These are phyloP conservation scores for Cystofilobasidium bisporidii DNA, from an alignment of 768 basidiomycete genomes.

Conservation along the genomic window DNA sequence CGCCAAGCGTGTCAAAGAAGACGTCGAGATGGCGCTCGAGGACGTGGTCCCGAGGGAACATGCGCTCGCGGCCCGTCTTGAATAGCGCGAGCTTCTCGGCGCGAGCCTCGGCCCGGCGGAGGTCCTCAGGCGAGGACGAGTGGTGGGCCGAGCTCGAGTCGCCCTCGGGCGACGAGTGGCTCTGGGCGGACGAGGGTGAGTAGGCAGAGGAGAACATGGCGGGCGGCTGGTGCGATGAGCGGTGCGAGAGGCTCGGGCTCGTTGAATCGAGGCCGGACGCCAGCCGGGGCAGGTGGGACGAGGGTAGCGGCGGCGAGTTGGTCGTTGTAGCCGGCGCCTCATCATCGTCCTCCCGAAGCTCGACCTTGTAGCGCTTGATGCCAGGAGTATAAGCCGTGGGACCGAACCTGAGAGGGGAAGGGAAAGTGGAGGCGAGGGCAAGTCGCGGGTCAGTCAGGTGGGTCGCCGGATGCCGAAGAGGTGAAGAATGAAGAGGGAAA, in stretches of 20 bases:
- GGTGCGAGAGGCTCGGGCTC: not conserved
- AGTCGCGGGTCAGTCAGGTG: not conserved
- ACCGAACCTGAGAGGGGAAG: constrained; percentile 3
- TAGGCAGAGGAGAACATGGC: not conserved
- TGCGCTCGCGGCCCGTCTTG: constrained; percentile 10
- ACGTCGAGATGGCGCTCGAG: constrained; percentile 24
- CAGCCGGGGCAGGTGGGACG: not conserved
- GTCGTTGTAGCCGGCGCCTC: constrained; percentile 5
- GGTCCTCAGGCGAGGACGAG: not conserved
- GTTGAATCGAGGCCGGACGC: no score
- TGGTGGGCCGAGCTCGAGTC: not conserved
- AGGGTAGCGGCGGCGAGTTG: not conserved
- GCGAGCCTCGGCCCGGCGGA: not conserved
- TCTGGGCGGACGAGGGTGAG: not conserved
- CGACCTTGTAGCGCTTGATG: constrained; percentile 17
- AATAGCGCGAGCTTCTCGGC: constrained; percentile 9
- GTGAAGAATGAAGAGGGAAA: not conserved
- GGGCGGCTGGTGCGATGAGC: not conserved
- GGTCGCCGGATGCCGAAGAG: not conserved
- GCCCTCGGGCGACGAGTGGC: constrained; percentile 7
- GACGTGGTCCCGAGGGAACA: constrained; percentile 6
- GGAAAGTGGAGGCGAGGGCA: not conserved
- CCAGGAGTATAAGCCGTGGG: constrained; percentile 9
- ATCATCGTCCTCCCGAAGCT: not conserved
- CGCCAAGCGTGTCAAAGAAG: not conserved